Evolutionary conservation across 176 grass and related monocot species (phyloP), one percentile per base, ranked within the genome.

Genomic region (Pontederia paniculata): DNA sequence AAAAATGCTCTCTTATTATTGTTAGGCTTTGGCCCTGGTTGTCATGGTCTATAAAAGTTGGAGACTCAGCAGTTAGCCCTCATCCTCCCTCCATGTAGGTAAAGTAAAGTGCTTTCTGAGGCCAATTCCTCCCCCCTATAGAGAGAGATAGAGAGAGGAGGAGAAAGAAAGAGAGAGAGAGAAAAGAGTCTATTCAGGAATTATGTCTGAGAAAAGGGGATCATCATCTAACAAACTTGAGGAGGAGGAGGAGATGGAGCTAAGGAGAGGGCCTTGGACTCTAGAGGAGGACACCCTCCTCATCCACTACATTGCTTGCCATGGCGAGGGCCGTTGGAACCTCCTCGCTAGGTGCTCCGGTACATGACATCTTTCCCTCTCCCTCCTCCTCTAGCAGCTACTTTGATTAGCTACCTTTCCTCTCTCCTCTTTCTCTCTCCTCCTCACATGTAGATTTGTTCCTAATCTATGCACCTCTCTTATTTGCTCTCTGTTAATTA

Each of bases 311-410:
- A 63, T 63, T 47, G 43, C 60, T 44, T 46, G 60, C 15, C 60
- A 63, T 23, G 60, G 60, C 60, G 44, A 63, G 47, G 60, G 60
- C 17, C 44, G 60, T 42, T 63, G 60, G 60, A 63, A 63, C 47
- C 44, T 63, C 60, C 60, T 63, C 41, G 60, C 60, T 48, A 63
- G 60, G 44, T 63, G 44, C 44, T 25, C 60, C 13, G 60, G 60
- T 63, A 63, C 9, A 16, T 46, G n/a, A 62, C 23, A 25, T 23
- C 10, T 18, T 0, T 11, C 53, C 23, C 22, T 11, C 53, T 55
- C 21, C 13, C 2, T 5, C 9, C 45, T 48, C 45, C 45, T 5
- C 12, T 50, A 50, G n/a, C 12, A n/a, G 48, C 48, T 50, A 50
- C 4, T 50, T 37, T 37, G 28, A 37, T 37, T 37, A 37, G 28